Base-by-base conservation (phyloP, 805 yeast genomes). In the Barnettozyma vustinii region DNA sequence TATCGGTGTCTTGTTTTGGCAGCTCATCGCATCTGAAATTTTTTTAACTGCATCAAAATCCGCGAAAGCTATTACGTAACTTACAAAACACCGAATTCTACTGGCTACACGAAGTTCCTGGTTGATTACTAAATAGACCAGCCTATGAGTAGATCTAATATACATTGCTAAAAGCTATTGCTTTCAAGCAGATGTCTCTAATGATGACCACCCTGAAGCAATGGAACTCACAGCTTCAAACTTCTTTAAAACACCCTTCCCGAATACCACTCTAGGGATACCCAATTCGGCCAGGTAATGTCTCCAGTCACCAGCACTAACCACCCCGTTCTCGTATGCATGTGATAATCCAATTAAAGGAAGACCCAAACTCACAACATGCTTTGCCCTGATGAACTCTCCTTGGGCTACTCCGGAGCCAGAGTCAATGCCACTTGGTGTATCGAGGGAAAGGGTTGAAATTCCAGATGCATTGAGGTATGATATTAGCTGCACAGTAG, bases 401-500 rank as follows among this genome's bases (percentile, higher is more conserved):
- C 62, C 69, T n/a, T 52, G 60, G 19, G 60, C 57, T 18, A 61
- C 46, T 8, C 96, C 97, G 0, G 95, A 79, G 5, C 94, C 87
- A 8, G 90, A 83, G 59, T 87, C 96, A 37, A 84, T 70, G 5
- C 96, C 96, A 1, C 90, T 77, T 5, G 96, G 91, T 25, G 87
- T 77, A 60, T 89, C 96, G 25, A 90, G 61, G 0, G 96, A 85
- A 68, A 87, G 58, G 36, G 76, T 73, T 6, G 74, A 65, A 45
- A 61, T 62, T 46, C 67, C 70, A 8, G 72, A 69, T 30, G 62
- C 63, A 56, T 87, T 86, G 49, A 84, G 77, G 96, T 96, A 90
- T 5, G 67, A 64, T 23, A 87, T 76, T 18, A 87, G 64, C 32
- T 70, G 66, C 26, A 63, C 60, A 9, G 77, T 71, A 20, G 58